Conservation (phyloP, 148 eudicot species). For the Dysphania ambrosioides region DNA sequence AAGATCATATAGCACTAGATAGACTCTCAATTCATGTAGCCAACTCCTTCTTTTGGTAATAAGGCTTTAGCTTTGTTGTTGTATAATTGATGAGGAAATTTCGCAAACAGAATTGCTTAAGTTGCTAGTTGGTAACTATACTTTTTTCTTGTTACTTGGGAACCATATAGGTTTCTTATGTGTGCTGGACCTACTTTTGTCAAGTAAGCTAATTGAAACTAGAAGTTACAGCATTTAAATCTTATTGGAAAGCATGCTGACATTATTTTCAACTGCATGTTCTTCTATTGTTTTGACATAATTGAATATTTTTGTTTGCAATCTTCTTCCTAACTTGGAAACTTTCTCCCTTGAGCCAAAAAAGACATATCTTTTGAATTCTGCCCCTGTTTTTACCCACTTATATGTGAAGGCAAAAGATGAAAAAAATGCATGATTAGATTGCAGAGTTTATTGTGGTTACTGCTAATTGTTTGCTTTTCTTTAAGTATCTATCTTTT, state of each 20-base stretch:
- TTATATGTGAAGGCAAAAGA: too few relatives aligned
- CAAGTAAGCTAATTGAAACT: neutral
- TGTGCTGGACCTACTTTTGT: neutral
- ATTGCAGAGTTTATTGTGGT: constrained; percentile 2
- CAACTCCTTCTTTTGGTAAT: too few relatives aligned
- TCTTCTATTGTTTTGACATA: neutral
- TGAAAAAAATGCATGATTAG: neutral
- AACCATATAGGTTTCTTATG: neutral
- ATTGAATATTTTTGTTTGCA: neutral
- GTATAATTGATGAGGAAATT: neutral
- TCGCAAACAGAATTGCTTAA: neutral
- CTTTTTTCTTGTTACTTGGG: too few relatives aligned
- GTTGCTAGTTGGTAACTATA: neutral
- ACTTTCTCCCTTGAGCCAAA: neutral
- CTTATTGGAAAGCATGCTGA: neutral
- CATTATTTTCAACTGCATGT: neutral
- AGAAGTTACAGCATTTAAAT: neutral
- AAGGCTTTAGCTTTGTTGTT: too few relatives aligned
- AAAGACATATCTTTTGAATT: too few relatives aligned
- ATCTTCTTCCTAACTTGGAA: neutral
- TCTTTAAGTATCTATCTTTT: constrained; percentile 14
- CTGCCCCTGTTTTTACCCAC: neutral
- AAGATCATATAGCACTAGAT: too few relatives aligned
- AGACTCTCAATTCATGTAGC: too few relatives aligned
- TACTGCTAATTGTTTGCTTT: neutral